Evolutionary conservation across 1,139 yeast genomes (phyloP), one percentile per base, ranked within the genome.

Genomic region (Hyphopichia khmerensis): DNA sequence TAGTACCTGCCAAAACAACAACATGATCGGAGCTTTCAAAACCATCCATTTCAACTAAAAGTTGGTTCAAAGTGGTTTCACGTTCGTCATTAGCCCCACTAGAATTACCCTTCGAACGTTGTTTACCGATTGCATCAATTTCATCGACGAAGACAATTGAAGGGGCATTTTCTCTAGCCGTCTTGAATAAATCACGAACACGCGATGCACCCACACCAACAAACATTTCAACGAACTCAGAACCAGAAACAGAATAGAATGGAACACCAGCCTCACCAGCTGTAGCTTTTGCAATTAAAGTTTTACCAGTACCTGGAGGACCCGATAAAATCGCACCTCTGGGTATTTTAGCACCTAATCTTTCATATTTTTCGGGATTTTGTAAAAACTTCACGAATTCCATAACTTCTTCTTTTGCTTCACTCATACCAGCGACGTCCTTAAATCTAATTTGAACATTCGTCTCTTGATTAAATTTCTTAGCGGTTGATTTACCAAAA

Each of bases 231-330:
- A 84, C 88, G 51, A 84, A 84, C 54, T 84, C 91, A 1, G 90
- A 84, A 50, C 91, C 91, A 0, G 90, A 83, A n/a, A 85, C 93
- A 33, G 87, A 82, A 51, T 80, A 79, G 57, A 86, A 86, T 34
- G 95, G 91, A 26, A 85, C 93, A 42, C 86, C 87, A 2, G 93
- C 93, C 60, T 86, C 93, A 56, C 93, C 93, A 7, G 93, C 93
- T 27, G 93, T 85, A 1, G 93, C 93, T 58, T 84, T 85, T 10
- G 93, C 93, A 43, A 86, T 65, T 39, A 86, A 69, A 1, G 95
- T 86, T 59, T 86, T 86, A 77, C 95, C 95, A 4, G 93, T 86
- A 69, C 95, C 95, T 38, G 95, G 95, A 33, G 93, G 89, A 48
- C 95, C 95, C 0, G 90, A 83, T 40, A 86, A 67, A 43, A 86